phyloP scores from a whole-genome alignment of 805 yeast genomes.

The Candida rishiriensis region DNA sequence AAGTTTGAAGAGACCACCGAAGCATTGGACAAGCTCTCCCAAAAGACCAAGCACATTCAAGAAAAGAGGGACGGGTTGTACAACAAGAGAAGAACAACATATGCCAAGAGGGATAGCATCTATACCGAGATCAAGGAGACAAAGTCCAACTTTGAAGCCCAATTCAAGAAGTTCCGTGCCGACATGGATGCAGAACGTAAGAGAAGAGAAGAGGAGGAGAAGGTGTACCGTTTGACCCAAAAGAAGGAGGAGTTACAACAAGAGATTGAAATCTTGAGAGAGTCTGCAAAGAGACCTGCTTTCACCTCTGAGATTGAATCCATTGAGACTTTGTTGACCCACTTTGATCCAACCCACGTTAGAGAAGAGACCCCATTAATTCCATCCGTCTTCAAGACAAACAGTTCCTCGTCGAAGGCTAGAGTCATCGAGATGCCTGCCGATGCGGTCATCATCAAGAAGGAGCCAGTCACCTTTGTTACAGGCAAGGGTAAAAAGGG shows the following conservation, averaged over 20 bases:
- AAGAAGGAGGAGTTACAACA: constrained; percentile 44
- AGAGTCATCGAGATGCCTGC: constrained; percentile 61
- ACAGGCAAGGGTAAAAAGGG: constrained; percentile 46
- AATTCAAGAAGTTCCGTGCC: constrained; percentile 65
- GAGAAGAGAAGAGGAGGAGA: constrained; percentile 66
- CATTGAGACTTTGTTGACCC: constrained; percentile 65
- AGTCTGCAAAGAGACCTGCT: constrained; percentile 74
- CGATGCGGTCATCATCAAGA: constrained; percentile 60
- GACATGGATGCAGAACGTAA: constrained; percentile 65
- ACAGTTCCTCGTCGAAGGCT: constrained; percentile 11
- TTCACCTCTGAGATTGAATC: constrained; percentile 72
- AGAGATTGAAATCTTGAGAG: constrained; percentile 67
- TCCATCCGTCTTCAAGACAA: constrained; percentile 10
- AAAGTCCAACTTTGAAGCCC: constrained; percentile 71
- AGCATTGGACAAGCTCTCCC: constrained; percentile 62
- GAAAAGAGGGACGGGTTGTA: constrained; percentile 62
- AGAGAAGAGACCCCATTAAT: constrained; percentile 38
- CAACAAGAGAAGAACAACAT: constrained; percentile 62
- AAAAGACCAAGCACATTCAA: constrained; percentile 53
- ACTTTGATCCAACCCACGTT: constrained; percentile 77
- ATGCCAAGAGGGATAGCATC: constrained; percentile 63
- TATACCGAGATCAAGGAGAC: constrained; percentile 63
- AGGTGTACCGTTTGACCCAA: constrained; percentile 45
- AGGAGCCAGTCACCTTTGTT: constrained; percentile 55
- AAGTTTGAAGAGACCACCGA: constrained; percentile 66